Evolutionary conservation across 345 rosid genomes (phyloP), one percentile per base, ranked within the genome.

Genomic region (Nasturtium officinale): DNA sequence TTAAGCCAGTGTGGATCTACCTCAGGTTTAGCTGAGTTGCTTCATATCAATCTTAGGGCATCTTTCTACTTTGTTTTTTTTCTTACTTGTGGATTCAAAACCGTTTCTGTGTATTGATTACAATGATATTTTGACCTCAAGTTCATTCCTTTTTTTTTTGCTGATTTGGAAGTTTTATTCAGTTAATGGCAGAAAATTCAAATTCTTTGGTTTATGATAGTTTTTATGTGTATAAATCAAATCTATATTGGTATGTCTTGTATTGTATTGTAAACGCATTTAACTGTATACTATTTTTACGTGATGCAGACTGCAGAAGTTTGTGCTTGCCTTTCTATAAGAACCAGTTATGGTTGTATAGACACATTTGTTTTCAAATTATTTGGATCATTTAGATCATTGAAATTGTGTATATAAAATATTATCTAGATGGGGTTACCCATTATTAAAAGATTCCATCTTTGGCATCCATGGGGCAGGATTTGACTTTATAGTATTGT

Each of bases 1-100:
- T 63, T 43, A 74, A 69, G 13, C 50, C 7, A 33, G 61, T 42
- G 50, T 56, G 71, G 81, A 79, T 82, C 79, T 79, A 70, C 70
- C 68, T 46, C 5, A 46, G 60, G 66, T 11, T 42, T 50, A 61
- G 56, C 75, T 51, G 1, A 52, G 33, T 28, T 42, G 55, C 50
- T 16, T 54, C 29, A 43, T 52, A 20, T 73, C 35, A 54, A 54
- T 30, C 37, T 38, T 21, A 32, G 25, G 6, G n/a, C n/a, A n/a
- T n/a, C n/a, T n/a, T n/a, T n/a, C n/a, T n/a, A n/a, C n/a, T n/a
- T n/a, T n/a, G n/a, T n/a, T n/a, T n/a, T n/a, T n/a, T n/a, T n/a
- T n/a, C n/a, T n/a, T n/a, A n/a, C n/a, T n/a, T n/a, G n/a, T n/a
- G n/a, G n/a, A n/a, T n/a, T n/a, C n/a, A n/a, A n/a, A n/a, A n/a